These are phyloP conservation scores for Prunus fruticosa DNA, from an alignment of 306 rosid species.

Conservation along the genomic window DNA sequence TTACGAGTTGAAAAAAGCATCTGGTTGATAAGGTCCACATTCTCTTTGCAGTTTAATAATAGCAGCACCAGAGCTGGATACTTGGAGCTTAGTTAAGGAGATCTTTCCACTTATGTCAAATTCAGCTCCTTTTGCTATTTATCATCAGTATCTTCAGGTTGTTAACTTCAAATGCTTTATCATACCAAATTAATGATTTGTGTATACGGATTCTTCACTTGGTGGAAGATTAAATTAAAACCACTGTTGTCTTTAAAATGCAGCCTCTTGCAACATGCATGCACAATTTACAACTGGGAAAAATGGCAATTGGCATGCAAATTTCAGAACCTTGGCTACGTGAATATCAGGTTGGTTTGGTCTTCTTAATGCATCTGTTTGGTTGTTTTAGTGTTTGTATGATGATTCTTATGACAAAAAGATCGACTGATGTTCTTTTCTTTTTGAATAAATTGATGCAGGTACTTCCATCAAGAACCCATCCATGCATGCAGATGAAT, in stretches of 20 bases:
- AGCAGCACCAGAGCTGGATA: conserved; percentile 84
- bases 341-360: conserved; percentile 79
- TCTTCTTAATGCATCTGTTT: conserved; percentile 1
- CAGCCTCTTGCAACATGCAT: conserved; percentile 96
- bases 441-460: conserved; percentile 32
- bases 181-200: conserved; percentile 1
- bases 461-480: conserved; percentile 97
- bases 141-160: conserved; percentile 96
- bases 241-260: conserved; percentile 4
- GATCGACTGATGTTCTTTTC: background rate
- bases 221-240: background rate
- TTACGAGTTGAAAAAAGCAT: background rate
- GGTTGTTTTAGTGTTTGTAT: background rate
- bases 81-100: conserved; percentile 62
- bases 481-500: conserved; percentile 90
- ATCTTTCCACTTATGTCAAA: conserved; percentile 70
- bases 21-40: background rate
- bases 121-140: conserved; percentile 94
- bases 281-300: conserved; percentile 78
- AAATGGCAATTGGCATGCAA: conserved; percentile 92
- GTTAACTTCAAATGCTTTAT: conserved; percentile 12
- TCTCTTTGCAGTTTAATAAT: conserved; percentile 60
- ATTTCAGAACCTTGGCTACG: conserved; percentile 99
- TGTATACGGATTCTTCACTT: background rate
- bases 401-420: background rate